These are phyloP conservation scores for Boletus pseudo-olivaceus DNA, from an alignment of 768 basidiomycete species.

Conservation along the genomic window DNA sequence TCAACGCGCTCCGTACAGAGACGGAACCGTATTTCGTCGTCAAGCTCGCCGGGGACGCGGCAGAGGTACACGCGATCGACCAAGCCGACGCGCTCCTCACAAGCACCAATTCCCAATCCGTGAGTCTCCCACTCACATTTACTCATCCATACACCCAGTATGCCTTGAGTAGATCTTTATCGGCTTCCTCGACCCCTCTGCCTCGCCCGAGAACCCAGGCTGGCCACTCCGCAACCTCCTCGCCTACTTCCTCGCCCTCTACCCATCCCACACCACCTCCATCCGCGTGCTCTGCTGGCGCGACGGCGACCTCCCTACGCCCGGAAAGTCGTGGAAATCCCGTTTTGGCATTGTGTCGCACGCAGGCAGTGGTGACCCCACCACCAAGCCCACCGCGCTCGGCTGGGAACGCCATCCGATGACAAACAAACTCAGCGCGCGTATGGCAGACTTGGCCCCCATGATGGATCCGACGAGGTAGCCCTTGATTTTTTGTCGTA, in stretches of 20 bases:
- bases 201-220: slow-evolving; percentile 67
- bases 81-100: slow-evolving; percentile 58
- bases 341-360: slow-evolving; percentile 50
- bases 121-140: slow-evolving; percentile 28
- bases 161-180: slow-evolving; percentile 41
- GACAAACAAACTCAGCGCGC: slow-evolving; percentile 79
- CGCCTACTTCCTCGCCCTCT: slow-evolving; percentile 65
- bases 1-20: slow-evolving; percentile 42
- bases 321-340: slow-evolving; percentile 52
- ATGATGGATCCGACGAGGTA: slow-evolving; percentile 94
- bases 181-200: slow-evolving; percentile 83
- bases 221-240: slow-evolving; percentile 96
- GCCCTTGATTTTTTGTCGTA: neutral
- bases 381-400: slow-evolving; percentile 57
- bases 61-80: slow-evolving; percentile 51
- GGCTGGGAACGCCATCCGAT: slow-evolving; percentile 94
- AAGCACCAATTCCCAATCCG: slow-evolving; percentile 38
- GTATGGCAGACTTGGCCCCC: slow-evolving; percentile 85
- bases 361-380: slow-evolving; percentile 14
- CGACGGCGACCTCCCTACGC: slow-evolving; percentile 49
- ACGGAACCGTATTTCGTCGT: slow-evolving; percentile 63
- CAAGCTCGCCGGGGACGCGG: slow-evolving; percentile 33
- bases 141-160: slow-evolving; percentile 17
- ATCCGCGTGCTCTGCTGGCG: slow-evolving; percentile 78
- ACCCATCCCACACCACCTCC: slow-evolving; percentile 45